These are phyloP conservation scores for Spatholobus suberectus DNA, from an alignment of 306 rosid genomes.

Conservation along the genomic window DNA sequence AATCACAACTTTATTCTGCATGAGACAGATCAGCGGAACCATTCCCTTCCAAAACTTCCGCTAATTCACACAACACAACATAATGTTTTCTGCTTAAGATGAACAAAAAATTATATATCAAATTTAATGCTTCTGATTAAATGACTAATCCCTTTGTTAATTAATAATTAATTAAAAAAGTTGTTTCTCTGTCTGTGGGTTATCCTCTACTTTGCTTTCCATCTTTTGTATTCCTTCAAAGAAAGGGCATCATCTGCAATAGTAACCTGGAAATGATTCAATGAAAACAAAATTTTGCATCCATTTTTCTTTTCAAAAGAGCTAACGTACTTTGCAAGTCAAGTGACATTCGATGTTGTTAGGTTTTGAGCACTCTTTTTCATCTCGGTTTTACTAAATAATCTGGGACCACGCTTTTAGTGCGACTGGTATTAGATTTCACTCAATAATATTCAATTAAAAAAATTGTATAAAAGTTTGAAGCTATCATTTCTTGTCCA, in stretches of 20 bases:
- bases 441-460: constrained; percentile 5
- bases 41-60: not conserved
- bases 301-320: not conserved
- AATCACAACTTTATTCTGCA: constrained; percentile 9
- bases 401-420: not conserved
- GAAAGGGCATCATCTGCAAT: not conserved
- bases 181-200: not conserved
- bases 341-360: constrained; percentile 32
- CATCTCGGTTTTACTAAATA: not conserved
- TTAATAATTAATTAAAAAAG: not conserved
- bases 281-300: constrained; percentile 12
- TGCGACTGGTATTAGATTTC: not conserved
- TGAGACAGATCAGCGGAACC: not conserved
- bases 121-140: not conserved
- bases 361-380: not conserved
- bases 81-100: not conserved
- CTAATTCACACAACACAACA: not conserved
- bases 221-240: constrained; percentile 5
- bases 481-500: not conserved
- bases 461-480: not conserved
- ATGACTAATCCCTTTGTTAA: not conserved
- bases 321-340: constrained; percentile 19
- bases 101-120: not conserved
- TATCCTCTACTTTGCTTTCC: constrained; percentile 3
- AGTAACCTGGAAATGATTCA: constrained; percentile 1